Conservation (phyloP, 192 early-diverging fungal species). For the Coemansia sp. region DNA sequence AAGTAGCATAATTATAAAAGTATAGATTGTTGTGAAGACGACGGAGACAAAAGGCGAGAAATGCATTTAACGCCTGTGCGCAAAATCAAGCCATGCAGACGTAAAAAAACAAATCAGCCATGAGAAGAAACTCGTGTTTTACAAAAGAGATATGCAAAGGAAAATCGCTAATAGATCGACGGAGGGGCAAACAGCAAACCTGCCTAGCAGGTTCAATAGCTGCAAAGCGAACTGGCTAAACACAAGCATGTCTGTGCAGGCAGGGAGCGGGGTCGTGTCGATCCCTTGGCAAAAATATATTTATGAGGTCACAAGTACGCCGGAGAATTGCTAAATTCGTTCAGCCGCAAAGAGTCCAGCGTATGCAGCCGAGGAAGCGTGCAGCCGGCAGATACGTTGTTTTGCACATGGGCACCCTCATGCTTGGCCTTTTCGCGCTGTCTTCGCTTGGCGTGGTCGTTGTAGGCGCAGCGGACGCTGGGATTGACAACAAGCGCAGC, state of each 20-base stretch:
- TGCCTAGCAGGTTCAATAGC: not conserved
- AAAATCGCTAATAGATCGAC: too few species aligned
- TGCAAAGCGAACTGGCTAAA: not conserved
- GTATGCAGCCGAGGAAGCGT: not conserved
- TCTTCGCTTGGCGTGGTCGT: not conserved
- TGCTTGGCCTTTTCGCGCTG: not conserved
- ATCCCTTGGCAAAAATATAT: not conserved
- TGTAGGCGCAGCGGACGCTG: conserved; percentile 5
- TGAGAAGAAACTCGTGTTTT: too few species aligned
- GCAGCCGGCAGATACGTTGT: not conserved
- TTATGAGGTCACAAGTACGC: not conserved
- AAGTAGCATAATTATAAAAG: not conserved
- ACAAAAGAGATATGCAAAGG: too few species aligned
- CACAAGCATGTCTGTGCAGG: not conserved
- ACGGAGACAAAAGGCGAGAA: not conserved
- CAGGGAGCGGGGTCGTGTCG: not conserved
- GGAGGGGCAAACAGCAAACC: not conserved
- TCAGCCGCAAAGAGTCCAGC: not conserved
- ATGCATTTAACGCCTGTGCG: not conserved
- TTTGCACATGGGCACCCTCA: not conserved
- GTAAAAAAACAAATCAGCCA: too few species aligned
- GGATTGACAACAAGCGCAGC: conserved; percentile 41
- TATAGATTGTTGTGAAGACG: not conserved
- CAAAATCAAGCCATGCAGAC: not conserved
- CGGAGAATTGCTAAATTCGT: not conserved